Conservation (phyloP, 1,284 basidiomycete genomes). For the Nidula niveotomentosa region DNA sequence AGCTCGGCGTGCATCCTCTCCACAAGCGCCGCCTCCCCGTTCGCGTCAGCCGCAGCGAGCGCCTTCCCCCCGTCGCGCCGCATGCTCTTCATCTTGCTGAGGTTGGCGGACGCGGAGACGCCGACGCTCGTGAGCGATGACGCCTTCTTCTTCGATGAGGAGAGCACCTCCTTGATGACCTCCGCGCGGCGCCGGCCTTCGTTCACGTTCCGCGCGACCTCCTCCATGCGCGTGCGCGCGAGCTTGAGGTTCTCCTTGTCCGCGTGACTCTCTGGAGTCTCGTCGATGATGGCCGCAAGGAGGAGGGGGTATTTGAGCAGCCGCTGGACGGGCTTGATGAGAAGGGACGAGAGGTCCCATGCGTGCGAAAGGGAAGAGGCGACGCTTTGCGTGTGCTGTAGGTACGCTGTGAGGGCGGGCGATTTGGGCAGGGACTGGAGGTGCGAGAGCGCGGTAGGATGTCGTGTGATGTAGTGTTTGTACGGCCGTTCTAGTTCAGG, state of each 20-base stretch:
- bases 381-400: constrained; percentile 66
- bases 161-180: constrained; percentile 74
- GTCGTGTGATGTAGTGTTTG: constrained; percentile 85
- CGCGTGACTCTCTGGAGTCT: constrained; percentile 75
- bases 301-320: constrained; percentile 91
- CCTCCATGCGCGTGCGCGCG: constrained; percentile 72
- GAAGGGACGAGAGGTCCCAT: constrained; percentile 91
- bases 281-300: constrained; percentile 75
- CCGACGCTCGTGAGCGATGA: constrained; percentile 35
- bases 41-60: constrained; percentile 20
- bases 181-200: constrained; percentile 85
- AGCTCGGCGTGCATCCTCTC: constrained; percentile 55
- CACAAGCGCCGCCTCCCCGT: constrained; percentile 57
- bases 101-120: constrained; percentile 54
- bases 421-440: constrained; percentile 46
- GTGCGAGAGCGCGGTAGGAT: constrained; percentile 75
- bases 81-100: constrained; percentile 58
- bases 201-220: constrained; percentile 84
- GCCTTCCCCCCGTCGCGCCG: constrained; percentile 20
- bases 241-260: constrained; percentile 69
- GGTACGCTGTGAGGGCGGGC: constrained; percentile 62
- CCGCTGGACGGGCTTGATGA: constrained; percentile 93
- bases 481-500: constrained; percentile 79
- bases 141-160: constrained; percentile 40
- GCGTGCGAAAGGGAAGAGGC: constrained; percentile 81